A percentile compares a stretch with the other conserved stretches of the same genome.
These are phyloP conservation scores for Beauveria sp. DNA, from an alignment of 2,329 filamentous ascomycete species.

Conservation along the genomic window DNA sequence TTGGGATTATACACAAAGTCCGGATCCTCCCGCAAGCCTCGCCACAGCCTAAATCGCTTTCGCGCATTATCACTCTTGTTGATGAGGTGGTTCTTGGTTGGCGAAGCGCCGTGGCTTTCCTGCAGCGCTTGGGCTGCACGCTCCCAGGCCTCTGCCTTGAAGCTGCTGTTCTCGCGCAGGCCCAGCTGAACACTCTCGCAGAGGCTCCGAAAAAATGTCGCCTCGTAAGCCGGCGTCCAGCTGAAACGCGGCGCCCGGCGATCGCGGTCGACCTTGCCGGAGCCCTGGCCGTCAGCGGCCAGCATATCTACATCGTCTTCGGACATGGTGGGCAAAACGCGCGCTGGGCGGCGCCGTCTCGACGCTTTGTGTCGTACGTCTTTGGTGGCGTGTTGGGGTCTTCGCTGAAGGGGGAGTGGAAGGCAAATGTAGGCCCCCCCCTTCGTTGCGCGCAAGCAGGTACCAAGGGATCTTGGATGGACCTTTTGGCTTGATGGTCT, in stretches of 20 bases:
- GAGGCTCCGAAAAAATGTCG: conserved; percentile 53
- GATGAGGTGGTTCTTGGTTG: conserved; percentile 54
- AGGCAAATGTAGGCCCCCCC: conserved; percentile 9
- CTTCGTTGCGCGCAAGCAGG: conserved; percentile 11
- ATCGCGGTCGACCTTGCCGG: conserved; percentile 29
- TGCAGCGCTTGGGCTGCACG: conserved; percentile 47
- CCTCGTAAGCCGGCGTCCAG: conserved; percentile 52
- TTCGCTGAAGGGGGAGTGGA: conserved; percentile 8
- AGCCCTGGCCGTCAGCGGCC: conserved; percentile 27
- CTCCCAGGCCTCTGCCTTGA: conserved; percentile 55
- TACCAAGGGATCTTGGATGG: neutral
- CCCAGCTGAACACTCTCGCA: conserved; percentile 52
- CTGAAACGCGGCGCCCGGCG: conserved; percentile 47
- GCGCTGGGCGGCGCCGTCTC: neutral
- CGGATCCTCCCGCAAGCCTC: conserved; percentile 49
- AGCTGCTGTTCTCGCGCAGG: conserved; percentile 50
- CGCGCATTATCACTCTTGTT: conserved; percentile 58
- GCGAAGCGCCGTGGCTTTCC: conserved; percentile 47
- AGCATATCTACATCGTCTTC: conserved; percentile 32
- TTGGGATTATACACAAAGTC: conserved; percentile 47
- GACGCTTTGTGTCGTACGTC: neutral
- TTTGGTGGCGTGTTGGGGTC: neutral
- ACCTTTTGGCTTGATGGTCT: neutral
- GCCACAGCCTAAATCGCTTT: conserved; percentile 55
- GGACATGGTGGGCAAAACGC: conserved; percentile 23